Evolutionary conservation across 2,329 filamentous ascomycete species (phyloP).

Genomic region (Thermochaetoides dissita): DNA sequence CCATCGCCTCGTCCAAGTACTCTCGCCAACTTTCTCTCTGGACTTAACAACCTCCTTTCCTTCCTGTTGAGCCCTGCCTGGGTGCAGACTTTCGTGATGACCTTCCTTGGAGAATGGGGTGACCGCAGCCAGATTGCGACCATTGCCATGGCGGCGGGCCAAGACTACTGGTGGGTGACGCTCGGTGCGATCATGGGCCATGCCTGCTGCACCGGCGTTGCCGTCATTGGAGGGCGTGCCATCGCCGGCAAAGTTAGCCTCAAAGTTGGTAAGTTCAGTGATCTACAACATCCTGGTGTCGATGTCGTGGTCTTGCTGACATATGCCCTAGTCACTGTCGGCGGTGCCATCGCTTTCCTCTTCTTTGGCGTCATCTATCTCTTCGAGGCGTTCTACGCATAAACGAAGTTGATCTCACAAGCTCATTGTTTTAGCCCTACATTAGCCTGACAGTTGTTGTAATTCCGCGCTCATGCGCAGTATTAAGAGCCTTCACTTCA

Average conservation of each 20-base stretch:
- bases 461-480: conserved; percentile 6
- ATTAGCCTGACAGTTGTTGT: conserved; percentile 3
- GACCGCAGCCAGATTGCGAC: conserved; percentile 96
- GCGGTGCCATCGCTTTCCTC: conserved; percentile 80
- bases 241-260: conserved; percentile 90
- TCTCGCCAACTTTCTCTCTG: conserved; percentile 34
- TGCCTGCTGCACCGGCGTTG: conserved; percentile 75
- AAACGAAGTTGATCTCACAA: conserved; percentile 6
- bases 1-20: conserved; percentile 32
- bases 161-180: conserved; percentile 99
- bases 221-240: conserved; percentile 81
- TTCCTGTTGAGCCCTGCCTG: conserved; percentile 86
- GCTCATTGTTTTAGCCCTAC: no score
- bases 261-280: conserved; percentile 65
- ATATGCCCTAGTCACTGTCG: conserved; percentile 59
- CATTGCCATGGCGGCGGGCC: conserved; percentile 94
- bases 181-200: conserved; percentile 77
- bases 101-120: conserved; percentile 95
- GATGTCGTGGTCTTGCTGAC: conserved; percentile 1
- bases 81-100: conserved; percentile 99
- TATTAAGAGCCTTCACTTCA: conserved; percentile 2
- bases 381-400: conserved; percentile 58
- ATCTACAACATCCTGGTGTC: not conserved
- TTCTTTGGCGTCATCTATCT: conserved; percentile 87
- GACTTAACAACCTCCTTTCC: conserved; percentile 74